Percentiles rank a stretch among this genome's conserved stretches.
These are phyloP conservation scores for Phytophthora nicotianae DNA, from an alignment of 352 stramenopile species.

Conservation along the genomic window DNA sequence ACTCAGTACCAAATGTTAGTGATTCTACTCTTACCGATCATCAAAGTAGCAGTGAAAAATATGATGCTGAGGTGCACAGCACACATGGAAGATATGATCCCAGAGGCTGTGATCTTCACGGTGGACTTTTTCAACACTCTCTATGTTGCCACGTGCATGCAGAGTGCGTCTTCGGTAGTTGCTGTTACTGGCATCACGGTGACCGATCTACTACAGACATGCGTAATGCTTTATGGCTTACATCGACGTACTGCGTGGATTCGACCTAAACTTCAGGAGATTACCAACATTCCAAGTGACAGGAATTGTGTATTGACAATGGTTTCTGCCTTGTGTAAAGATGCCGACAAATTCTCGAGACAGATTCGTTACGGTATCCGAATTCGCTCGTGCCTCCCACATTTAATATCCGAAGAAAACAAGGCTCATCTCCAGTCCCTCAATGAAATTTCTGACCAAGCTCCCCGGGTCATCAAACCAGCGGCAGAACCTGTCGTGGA, in stretches of 20 bases:
- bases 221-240: constrained; percentile 2
- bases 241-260: constrained; percentile 4
- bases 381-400: neutral
- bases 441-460: neutral
- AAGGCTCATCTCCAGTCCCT: neutral
- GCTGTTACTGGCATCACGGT: neutral
- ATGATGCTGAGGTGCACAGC: constrained; percentile 3
- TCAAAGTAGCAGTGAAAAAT: constrained; percentile 34
- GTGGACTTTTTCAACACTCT: constrained; percentile 26
- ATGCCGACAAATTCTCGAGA: neutral
- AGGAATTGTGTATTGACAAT: neutral
- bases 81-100: constrained; percentile 22
- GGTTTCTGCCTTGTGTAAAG: neutral
- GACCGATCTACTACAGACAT: constrained; percentile 6
- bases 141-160: constrained; percentile 22
- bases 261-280: neutral
- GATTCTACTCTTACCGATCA: constrained; percentile 18
- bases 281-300: neutral
- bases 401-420: neutral
- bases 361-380: neutral
- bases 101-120: constrained; percentile 20
- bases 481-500: neutral
- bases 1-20: constrained; percentile 2
- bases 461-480: no score
- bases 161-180: constrained; percentile 9